These are phyloP conservation scores for Wallacemonas sp. DNA, from an alignment of 208 protist genomes.

Conservation along the genomic window DNA sequence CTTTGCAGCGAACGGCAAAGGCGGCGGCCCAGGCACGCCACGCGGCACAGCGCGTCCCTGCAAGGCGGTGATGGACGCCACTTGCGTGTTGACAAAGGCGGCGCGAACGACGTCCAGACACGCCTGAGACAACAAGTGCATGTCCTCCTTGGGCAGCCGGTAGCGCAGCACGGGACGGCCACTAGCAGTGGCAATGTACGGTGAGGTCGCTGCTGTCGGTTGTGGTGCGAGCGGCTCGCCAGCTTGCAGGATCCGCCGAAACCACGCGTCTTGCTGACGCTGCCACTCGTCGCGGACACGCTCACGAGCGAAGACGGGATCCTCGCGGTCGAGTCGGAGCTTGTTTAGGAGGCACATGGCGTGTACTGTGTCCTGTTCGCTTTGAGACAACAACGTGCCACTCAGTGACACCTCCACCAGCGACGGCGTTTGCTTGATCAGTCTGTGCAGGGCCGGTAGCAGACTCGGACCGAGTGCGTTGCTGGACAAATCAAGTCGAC, in stretches of 20 bases:
- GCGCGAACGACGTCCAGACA: constrained; percentile 26
- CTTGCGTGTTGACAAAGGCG: constrained; percentile 22
- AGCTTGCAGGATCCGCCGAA: not conserved
- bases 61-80: constrained; percentile 20
- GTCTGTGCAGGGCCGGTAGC: constrained; percentile 29
- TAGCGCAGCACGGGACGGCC: constrained; percentile 10
- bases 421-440: constrained; percentile 36
- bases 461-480: constrained; percentile 50
- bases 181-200: not conserved
- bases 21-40: constrained; percentile 9
- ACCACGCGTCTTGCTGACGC: not conserved
- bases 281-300: not conserved
- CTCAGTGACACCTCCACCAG: constrained; percentile 32
- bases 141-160: constrained; percentile 4
- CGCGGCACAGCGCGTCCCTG: constrained; percentile 11
- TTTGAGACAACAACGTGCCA: constrained; percentile 22
- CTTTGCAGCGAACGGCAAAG: not conserved
- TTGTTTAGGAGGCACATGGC: constrained; percentile 33
- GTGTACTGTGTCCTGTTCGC: constrained; percentile 22
- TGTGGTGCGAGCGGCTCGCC: too few relatives aligned
- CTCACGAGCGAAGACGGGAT: not conserved
- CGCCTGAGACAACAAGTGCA: constrained; percentile 1
- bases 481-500: constrained; percentile 39
- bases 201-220: not conserved
- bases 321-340: constrained; percentile 11